A percentile compares a stretch with the other conserved stretches of the same genome.
phyloP scores from a whole-genome alignment of 257 asterid species.

The Salvia splendens region DNA sequence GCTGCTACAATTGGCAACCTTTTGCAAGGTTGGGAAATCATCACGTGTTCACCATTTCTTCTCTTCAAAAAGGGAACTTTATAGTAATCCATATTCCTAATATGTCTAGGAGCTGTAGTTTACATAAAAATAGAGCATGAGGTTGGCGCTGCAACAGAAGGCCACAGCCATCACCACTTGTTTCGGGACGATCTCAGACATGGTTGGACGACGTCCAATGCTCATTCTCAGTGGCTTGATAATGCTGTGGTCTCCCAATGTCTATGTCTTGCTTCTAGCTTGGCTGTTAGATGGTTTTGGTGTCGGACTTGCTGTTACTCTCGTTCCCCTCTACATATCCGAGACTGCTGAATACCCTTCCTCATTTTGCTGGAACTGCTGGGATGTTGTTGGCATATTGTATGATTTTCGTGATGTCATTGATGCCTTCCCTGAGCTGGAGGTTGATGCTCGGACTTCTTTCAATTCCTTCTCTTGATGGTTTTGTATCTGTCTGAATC shows the following conservation, averaged over 20 bases:
- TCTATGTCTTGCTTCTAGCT: slow-evolving; percentile 64
- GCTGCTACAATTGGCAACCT: slow-evolving; percentile 84
- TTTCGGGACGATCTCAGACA: slow-evolving; percentile 69
- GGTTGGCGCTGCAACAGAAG: slow-evolving; percentile 43
- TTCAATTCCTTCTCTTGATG: slow-evolving; percentile 59
- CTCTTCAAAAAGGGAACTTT: too few species aligned
- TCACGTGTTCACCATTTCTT: too few species aligned
- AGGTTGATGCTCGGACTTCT: slow-evolving; percentile 81
- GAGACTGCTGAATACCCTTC: slow-evolving; percentile 84
- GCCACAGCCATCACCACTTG: slow-evolving; percentile 78
- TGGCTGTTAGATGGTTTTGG: slow-evolving; percentile 80
- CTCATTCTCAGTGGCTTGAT: slow-evolving; percentile 73
- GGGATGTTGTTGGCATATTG: slow-evolving; percentile 83
- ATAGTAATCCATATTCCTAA: too few species aligned
- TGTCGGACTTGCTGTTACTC: slow-evolving; percentile 72
- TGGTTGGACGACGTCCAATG: slow-evolving; percentile 77
- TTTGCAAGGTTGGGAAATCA: slow-evolving; percentile 91
- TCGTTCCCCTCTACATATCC: slow-evolving; percentile 74
- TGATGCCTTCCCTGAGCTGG: slow-evolving; percentile 65
- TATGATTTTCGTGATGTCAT: slow-evolving; percentile 74
- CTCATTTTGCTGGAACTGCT: slow-evolving; percentile 71
- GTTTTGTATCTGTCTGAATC: slow-evolving; percentile 75
- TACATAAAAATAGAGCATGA: slow-evolving; percentile 69
- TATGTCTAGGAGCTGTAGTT: slow-evolving; percentile 58
- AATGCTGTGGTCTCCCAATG: slow-evolving; percentile 87